Base-by-base conservation (phyloP, 2,329 filamentous ascomycete genomes). In the Monosporascus sp. region DNA sequence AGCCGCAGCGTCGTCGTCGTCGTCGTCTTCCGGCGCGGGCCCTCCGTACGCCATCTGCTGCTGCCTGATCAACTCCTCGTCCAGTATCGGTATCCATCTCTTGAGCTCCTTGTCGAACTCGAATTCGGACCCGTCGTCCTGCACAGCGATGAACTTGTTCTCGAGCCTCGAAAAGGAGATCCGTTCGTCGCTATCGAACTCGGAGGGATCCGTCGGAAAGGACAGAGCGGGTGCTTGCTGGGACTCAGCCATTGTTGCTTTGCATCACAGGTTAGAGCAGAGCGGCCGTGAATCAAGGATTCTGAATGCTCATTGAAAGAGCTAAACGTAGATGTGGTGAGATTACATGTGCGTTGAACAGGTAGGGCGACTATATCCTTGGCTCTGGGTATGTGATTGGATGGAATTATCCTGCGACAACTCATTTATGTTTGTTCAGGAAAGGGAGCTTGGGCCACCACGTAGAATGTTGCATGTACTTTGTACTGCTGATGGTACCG, bases 91-190 rank as follows among this genome's bases (percentile, higher is more conserved):
- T 51, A 90, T 79, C 92, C 92, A 97, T 71, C 83, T 81, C 72
- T 83, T 85, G 60, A 85, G 72, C 49, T 77, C 78, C 48, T 80
- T 72, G 70, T 95, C 85, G 73, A 87, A 97, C 68, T 92, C 88
- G 73, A 86, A 96, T 69, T 96, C 92, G 56, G 84, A 81, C 50
- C 90, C 90, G 66, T 94, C 85, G 47, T 91, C 89, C 53, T 89
- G 87, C 56, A 96, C 91, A 7, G 94, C 83, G 50, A 94, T 82
- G 73, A 86, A 93, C 67, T 90, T 93, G 65, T 84, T 79, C 70
- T 93, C 87, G 56, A 90, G 77, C 67, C 83, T 88, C n/a, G 89
- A 93, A 73, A 87, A 96, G 6, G 90, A 93, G 65, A 96, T 89
- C 61, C 92, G 88, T 27, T 89, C 81, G 67, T 96, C 91, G 54